Percentiles rank a stretch among this genome's conserved stretches.
These are phyloP conservation scores for Tuber borchii DNA, from an alignment of 495 filamentous ascomycete species.

Conservation along the genomic window DNA sequence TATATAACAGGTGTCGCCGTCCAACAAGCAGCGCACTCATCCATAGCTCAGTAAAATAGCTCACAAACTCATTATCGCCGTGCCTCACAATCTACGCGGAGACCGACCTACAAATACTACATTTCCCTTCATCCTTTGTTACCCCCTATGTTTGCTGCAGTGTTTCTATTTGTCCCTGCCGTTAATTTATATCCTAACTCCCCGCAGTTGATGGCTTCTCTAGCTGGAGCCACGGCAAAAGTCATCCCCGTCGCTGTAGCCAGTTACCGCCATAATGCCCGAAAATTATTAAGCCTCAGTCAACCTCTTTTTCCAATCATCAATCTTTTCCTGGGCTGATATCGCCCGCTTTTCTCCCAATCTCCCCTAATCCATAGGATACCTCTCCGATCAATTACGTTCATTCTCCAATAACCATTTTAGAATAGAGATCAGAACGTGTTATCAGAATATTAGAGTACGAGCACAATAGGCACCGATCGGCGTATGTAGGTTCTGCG, in stretches of 20 bases:
- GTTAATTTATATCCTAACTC: neutral
- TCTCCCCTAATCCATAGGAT: neutral
- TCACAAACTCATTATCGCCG: neutral
- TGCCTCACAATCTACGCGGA: too few relatives aligned
- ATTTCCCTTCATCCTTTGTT: neutral
- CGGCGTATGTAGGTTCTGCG: neutral
- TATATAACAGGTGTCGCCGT: neutral
- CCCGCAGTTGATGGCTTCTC: neutral
- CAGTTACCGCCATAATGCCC: neutral
- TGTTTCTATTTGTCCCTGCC: neutral
- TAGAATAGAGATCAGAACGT: neutral
- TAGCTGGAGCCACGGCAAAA: neutral
- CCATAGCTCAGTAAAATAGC: neutral
- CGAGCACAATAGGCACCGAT: neutral
- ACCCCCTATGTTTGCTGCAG: neutral
- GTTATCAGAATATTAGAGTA: neutral
- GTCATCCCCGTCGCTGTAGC: neutral
- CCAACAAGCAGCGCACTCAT: neutral
- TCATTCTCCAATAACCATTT: neutral
- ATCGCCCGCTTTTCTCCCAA: neutral
- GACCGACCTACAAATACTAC: neutral
- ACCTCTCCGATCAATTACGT: neutral
- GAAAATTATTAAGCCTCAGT: neutral
- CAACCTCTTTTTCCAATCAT: neutral
- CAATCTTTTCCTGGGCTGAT: neutral